phyloP scores from a whole-genome alignment of 2,329 filamentous ascomycete species.

The Neofusicoccum ribis region DNA sequence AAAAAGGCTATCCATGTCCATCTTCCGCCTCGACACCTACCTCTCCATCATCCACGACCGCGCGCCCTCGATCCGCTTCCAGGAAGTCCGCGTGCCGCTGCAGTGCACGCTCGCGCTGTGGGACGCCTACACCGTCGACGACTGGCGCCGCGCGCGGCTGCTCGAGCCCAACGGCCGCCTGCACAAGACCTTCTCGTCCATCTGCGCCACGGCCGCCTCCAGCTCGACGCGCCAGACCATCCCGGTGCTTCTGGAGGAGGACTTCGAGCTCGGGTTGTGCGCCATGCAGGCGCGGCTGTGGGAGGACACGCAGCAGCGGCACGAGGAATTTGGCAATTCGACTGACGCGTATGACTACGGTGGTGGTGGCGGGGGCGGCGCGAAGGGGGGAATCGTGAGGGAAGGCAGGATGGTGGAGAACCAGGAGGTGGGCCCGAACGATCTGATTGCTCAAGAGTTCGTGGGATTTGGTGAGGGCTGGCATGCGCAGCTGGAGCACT shows the following conservation, averaged over 20 bases:
- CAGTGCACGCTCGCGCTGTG: neutral
- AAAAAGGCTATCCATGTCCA: neutral
- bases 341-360: neutral
- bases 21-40: neutral
- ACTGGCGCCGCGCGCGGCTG: neutral
- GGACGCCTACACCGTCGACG: neutral
- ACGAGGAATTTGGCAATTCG: neutral
- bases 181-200: constrained; percentile 3
- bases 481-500: neutral
- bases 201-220: neutral
- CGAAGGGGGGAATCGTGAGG: neutral
- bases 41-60: neutral
- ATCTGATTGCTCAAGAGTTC: neutral
- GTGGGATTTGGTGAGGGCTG: neutral
- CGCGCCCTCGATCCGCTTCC: neutral
- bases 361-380: neutral
- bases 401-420: neutral
- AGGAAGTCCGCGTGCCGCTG: neutral
- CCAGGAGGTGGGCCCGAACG: neutral
- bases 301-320: neutral
- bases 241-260: neutral
- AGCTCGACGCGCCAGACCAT: neutral
- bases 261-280: neutral
- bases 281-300: neutral
- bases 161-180: neutral